Percentiles rank a stretch among this genome's conserved stretches.
Conservation (phyloP, 2,329 filamentous ascomycete genomes). For the Apiospora rasikravindrae region DNA sequence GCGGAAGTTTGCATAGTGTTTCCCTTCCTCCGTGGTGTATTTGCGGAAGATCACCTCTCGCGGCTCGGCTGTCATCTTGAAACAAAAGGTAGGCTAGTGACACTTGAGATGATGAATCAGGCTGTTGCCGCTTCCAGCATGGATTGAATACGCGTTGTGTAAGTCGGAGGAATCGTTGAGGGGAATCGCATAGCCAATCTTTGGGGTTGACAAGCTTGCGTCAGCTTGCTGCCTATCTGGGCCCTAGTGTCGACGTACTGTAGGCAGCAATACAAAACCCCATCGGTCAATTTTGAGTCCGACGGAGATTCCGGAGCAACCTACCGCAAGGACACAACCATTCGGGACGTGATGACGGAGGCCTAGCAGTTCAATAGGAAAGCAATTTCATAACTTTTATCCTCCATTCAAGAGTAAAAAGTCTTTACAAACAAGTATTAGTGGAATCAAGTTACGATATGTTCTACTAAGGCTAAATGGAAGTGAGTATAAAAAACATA, state of each 20-base stretch:
- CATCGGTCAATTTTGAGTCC: neutral
- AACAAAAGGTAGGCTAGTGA: no score
- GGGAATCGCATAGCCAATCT: no score
- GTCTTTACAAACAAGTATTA: neutral
- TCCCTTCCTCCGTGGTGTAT: constrained; percentile 50
- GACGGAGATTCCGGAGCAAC: neutral
- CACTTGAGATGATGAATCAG: neutral
- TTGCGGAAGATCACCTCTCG: constrained; percentile 50
- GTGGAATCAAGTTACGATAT: neutral
- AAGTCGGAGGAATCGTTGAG: no score
- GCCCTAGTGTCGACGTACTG: neutral
- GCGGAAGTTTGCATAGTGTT: constrained; percentile 49
- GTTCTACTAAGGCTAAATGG: neutral
- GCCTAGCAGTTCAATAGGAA: no score
- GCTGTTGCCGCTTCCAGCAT: neutral
- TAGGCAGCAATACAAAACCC: neutral
- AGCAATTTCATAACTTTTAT: no score
- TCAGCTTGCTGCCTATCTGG: neutral
- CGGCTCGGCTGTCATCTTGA: constrained; percentile 2
- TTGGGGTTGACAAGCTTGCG: neutral
- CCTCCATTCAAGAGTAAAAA: no score
- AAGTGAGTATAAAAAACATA: neutral
- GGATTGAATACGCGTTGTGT: neutral
- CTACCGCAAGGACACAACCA: no score
- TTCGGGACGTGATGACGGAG: no score